Percentiles rank a stretch among this genome's conserved stretches.
These are phyloP conservation scores for Kockiozyma suomiensis DNA, from an alignment of 805 yeast species.

Conservation along the genomic window DNA sequence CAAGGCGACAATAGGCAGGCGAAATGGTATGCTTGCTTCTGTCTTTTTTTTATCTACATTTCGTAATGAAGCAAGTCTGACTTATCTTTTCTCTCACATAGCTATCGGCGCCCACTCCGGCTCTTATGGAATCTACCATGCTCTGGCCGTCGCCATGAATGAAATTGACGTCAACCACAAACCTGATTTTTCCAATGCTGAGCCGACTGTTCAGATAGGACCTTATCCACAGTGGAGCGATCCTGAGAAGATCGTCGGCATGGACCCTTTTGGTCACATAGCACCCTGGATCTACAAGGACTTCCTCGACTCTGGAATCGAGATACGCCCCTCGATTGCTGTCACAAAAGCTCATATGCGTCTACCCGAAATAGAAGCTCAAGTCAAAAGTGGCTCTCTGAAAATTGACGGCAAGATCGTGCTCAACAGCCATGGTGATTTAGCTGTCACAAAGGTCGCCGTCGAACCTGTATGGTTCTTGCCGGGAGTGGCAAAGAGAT, in stretches of 20 bases:
- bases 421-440: conserved; percentile 60
- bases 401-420: conserved; percentile 64
- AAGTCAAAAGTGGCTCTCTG: conserved; percentile 56
- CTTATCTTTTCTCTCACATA: conserved; percentile 2
- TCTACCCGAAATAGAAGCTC: conserved; percentile 59
- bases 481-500: conserved; percentile 68
- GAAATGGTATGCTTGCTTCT: conserved; percentile 51
- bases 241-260: conserved; percentile 58
- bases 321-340: conserved; percentile 65
- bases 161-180: conserved; percentile 55
- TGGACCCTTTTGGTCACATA: conserved; percentile 69
- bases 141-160: conserved; percentile 63
- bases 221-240: conserved; percentile 62
- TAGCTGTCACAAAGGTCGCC: conserved; percentile 65
- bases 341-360: conserved; percentile 69
- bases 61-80: background rate
- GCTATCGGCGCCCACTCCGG: conserved; percentile 65
- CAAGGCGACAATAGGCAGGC: conserved; percentile 53
- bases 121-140: conserved; percentile 65
- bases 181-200: conserved; percentile 65
- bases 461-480: conserved; percentile 73
- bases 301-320: conserved; percentile 47
- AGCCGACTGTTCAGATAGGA: conserved; percentile 60
- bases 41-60: background rate
- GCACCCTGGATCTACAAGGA: conserved; percentile 62